phyloP scores from a whole-genome alignment of 768 basidiomycete genomes.

The Cystobasidium ongulense region DNA sequence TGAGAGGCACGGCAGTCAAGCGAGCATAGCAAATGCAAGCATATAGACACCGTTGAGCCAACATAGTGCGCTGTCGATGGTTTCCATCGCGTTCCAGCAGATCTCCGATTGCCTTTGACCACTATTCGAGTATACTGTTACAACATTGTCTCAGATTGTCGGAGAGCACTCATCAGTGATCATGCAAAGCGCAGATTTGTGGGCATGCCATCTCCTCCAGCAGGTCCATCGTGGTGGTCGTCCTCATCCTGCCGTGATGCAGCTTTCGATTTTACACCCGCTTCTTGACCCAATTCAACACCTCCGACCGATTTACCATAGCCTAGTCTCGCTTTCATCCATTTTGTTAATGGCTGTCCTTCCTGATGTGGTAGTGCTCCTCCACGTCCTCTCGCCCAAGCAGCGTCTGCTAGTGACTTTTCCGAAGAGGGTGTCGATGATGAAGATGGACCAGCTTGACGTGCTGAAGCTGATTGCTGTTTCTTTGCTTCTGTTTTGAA shows the following conservation, averaged over 20 bases:
- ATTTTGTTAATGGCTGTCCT: conserved; percentile 22
- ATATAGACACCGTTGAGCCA: too few species aligned
- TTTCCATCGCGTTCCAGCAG: not conserved
- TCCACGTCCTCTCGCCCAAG: conserved; percentile 6
- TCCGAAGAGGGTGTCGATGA: not conserved
- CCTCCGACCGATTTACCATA: not conserved
- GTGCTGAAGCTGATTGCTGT: not conserved
- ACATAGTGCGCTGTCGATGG: too few species aligned
- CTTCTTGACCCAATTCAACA: conserved; percentile 38
- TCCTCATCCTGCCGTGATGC: conserved; percentile 41
- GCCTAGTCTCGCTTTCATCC: conserved; percentile 19
- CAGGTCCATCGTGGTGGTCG: conserved; percentile 47
- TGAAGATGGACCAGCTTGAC: not conserved
- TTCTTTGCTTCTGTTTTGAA: conserved; percentile 23
- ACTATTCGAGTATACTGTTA: not conserved
- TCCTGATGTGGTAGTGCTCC: conserved; percentile 10
- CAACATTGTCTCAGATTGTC: not conserved
- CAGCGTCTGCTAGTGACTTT: not conserved
- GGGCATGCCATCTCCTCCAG: conserved; percentile 51
- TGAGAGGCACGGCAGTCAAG: too few species aligned
- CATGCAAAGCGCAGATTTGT: conserved; percentile 54
- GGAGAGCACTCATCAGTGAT: too few species aligned
- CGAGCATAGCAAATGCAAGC: too few species aligned
- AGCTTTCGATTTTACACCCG: conserved; percentile 43
- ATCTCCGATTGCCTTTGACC: not conserved